These are phyloP conservation scores for Wilcoxina mikolae DNA, from an alignment of 495 filamentous ascomycete species.

Conservation along the genomic window DNA sequence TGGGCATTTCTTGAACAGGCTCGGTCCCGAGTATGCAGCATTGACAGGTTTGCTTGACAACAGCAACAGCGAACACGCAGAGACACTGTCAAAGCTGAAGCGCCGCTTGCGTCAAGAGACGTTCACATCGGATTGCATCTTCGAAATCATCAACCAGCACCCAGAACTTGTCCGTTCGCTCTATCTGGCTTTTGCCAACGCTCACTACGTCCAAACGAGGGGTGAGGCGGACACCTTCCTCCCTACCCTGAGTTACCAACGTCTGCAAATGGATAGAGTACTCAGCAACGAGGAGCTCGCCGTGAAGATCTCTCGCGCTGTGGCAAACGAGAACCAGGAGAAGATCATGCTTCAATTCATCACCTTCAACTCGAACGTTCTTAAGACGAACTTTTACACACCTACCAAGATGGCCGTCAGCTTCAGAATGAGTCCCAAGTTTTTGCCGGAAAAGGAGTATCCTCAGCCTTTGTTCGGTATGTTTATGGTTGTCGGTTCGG, in stretches of 20 bases:
- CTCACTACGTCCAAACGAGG: constrained; percentile 70
- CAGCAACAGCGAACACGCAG: constrained; percentile 68
- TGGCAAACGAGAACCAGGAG: constrained; percentile 81
- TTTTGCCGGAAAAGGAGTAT: constrained; percentile 84
- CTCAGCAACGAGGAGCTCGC: constrained; percentile 65
- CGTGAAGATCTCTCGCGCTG: constrained; percentile 63
- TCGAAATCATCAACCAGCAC: constrained; percentile 88
- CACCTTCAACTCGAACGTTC: constrained; percentile 73
- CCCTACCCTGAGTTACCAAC: constrained; percentile 63
- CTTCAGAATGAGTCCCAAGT: constrained; percentile 80
- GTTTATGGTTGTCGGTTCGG: constrained; percentile 94
- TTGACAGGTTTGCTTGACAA: constrained; percentile 66
- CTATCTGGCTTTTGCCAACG: constrained; percentile 81
- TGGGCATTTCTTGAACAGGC: constrained; percentile 89
- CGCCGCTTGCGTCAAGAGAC: constrained; percentile 88
- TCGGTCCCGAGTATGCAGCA: constrained; percentile 82
- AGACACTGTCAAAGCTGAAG: constrained; percentile 90
- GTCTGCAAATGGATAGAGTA: constrained; percentile 56
- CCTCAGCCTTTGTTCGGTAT: constrained; percentile 89
- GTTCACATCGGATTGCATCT: constrained; percentile 93
- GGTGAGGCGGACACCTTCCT: constrained; percentile 68
- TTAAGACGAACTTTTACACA: constrained; percentile 99
- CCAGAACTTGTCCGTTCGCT: constrained; percentile 74
- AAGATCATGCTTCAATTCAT: constrained; percentile 98
- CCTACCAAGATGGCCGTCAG: constrained; percentile 96